These are phyloP conservation scores for Syncephalastrum monosporum DNA, from an alignment of 371 early-diverging fungal species.

Conservation along the genomic window DNA sequence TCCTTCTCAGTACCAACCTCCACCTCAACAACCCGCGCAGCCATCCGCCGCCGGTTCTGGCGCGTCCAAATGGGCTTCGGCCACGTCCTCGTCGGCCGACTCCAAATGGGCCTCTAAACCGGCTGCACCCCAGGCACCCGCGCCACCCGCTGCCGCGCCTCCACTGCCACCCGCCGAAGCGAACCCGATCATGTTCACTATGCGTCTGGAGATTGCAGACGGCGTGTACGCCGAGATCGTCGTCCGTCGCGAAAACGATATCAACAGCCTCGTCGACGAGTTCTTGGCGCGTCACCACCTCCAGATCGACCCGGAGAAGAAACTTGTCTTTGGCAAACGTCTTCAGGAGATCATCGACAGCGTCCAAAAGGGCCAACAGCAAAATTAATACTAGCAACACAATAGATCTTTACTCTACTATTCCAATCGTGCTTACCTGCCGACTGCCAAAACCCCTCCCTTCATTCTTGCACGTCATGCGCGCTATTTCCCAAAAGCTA, in stretches of 20 bases:
- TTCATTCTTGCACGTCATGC: too few relatives aligned
- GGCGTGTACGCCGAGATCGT: conserved; percentile 36
- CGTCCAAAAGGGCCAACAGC: too few relatives aligned
- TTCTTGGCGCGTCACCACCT: not conserved
- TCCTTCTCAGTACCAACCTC: conserved; percentile 1
- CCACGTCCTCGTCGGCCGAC: conserved; percentile 6
- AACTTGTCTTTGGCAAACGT: too few relatives aligned
- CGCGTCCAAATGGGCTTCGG: conserved; percentile 5
- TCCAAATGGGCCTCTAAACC: conserved; percentile 10
- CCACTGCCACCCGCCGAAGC: conserved; percentile 6
- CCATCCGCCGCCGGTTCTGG: conserved; percentile 4
- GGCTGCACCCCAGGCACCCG: not conserved
- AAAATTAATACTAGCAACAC: too few relatives aligned
- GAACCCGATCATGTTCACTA: conserved; percentile 17
- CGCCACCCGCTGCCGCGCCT: not conserved
- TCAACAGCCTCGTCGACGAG: conserved; percentile 4
- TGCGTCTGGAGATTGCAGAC: conserved; percentile 35
- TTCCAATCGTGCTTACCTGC: not conserved
- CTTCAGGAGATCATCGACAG: too few relatives aligned
- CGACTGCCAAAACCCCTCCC: too few relatives aligned
- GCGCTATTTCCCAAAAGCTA: too few relatives aligned
- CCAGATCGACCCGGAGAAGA: too few relatives aligned
- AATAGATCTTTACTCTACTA: too few relatives aligned
- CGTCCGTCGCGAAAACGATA: conserved; percentile 11
- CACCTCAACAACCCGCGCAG: conserved; percentile 1